Percentiles rank a stretch among this genome's conserved stretches.
These are phyloP conservation scores for Protostelium mycophagum DNA, from an alignment of 78 protist genomes.

Conservation along the genomic window DNA sequence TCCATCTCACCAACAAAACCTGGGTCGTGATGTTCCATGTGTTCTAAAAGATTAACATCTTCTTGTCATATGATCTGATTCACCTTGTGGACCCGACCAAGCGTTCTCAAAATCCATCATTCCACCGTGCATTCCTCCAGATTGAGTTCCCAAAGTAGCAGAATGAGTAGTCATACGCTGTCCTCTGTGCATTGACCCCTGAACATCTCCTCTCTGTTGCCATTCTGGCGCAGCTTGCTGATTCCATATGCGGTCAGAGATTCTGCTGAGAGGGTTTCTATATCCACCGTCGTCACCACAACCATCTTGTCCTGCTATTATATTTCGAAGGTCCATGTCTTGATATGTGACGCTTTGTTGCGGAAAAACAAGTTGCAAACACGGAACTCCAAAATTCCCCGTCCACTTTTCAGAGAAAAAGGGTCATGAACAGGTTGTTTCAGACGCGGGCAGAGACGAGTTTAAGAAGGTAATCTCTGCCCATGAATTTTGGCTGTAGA, in stretches of 20 bases:
- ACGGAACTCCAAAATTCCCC: too few relatives aligned
- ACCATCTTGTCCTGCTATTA: background rate
- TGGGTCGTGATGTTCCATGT: background rate
- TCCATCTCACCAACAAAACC: background rate
- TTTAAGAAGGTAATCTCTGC: too few relatives aligned
- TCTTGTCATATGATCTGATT: background rate
- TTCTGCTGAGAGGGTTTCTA: background rate
- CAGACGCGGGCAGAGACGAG: too few relatives aligned
- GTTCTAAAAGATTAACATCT: background rate
- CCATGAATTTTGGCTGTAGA: too few relatives aligned
- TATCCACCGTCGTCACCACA: background rate
- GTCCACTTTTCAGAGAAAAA: too few relatives aligned
- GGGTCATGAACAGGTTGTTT: too few relatives aligned
- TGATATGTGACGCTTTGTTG: too few relatives aligned
- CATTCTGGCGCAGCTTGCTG: background rate
- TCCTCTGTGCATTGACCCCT: background rate
- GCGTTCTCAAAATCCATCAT: background rate
- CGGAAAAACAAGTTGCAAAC: too few relatives aligned
- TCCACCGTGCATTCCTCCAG: background rate
- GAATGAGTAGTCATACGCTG: background rate
- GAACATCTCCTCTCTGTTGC: background rate
- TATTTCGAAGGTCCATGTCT: too few relatives aligned
- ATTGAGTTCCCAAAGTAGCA: background rate
- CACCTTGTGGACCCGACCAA: background rate
- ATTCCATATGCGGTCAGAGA: background rate